Evolutionary conservation across 352 stramenopile species (phyloP).

Genomic region (Nothophytophthora sp.): DNA sequence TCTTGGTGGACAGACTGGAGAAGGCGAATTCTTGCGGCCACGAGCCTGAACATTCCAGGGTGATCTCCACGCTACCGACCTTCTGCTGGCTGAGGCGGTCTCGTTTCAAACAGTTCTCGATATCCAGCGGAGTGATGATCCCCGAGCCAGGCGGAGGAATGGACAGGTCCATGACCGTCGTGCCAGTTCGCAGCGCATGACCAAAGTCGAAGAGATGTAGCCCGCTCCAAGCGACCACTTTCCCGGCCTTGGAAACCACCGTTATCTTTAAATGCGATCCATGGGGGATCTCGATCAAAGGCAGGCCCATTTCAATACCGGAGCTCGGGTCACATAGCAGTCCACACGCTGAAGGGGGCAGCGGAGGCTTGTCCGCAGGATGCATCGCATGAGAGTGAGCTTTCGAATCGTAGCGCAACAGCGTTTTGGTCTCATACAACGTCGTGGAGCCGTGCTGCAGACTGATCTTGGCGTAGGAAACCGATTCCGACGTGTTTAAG

Average conservation of each 20-base stretch:
- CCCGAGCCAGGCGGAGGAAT: slow-evolving; percentile 10
- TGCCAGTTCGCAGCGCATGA: slow-evolving; percentile 59
- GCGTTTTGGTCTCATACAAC: slow-evolving; percentile 27
- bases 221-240: slow-evolving; percentile 57
- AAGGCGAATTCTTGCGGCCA: slow-evolving; percentile 56
- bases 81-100: slow-evolving; percentile 30
- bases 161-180: slow-evolving; percentile 49
- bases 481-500: slow-evolving; percentile 10
- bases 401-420: slow-evolving; percentile 15
- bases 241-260: slow-evolving; percentile 43
- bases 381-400: slow-evolving; percentile 8
- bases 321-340: slow-evolving; percentile 25
- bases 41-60: slow-evolving; percentile 41
- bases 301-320: slow-evolving; percentile 37
- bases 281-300: slow-evolving; percentile 70
- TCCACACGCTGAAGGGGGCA: slow-evolving; percentile 11
- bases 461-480: slow-evolving; percentile 24
- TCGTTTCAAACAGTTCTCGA: slow-evolving; percentile 68
- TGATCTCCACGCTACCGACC: slow-evolving; percentile 48
- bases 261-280: slow-evolving; percentile 72
- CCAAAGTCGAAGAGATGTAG: slow-evolving; percentile 85
- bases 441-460: slow-evolving; percentile 33
- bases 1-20: slow-evolving; percentile 51
- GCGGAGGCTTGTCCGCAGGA: slow-evolving; percentile 6
- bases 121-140: slow-evolving; percentile 60